Evolutionary conservation across 148 eudicot species (phyloP).

Genomic region (Rhododendron williamsianum): DNA sequence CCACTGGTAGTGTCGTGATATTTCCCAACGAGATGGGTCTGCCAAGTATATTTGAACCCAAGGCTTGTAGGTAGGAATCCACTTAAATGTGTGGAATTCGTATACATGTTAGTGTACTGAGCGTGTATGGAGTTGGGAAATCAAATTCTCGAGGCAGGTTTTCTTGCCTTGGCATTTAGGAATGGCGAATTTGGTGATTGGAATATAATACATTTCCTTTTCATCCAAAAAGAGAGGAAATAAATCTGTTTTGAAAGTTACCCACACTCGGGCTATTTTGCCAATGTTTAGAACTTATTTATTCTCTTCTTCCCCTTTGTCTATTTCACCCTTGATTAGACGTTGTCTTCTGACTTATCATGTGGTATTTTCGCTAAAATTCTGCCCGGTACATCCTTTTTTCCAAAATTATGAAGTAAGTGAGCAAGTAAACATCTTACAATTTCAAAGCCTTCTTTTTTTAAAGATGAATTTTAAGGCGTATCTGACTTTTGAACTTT

Average conservation of each 20-base stretch:
- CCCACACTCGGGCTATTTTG: neutral
- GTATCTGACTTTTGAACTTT: neutral
- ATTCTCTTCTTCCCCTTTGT: neutral
- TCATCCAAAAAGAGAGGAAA: neutral
- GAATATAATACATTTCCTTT: neutral
- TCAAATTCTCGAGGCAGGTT: neutral
- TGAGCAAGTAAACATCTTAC: neutral
- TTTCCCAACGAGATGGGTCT: conserved; percentile 47
- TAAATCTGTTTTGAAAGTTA: neutral
- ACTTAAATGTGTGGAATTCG: neutral
- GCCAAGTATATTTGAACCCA: conserved; percentile 37
- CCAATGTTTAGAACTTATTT: neutral
- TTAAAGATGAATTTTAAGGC: neutral
- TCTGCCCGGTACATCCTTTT: neutral
- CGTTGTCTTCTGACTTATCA: neutral
- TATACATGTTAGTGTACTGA: neutral
- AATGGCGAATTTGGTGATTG: neutral
- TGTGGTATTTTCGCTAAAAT: neutral
- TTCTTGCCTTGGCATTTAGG: neutral
- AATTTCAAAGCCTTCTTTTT: neutral
- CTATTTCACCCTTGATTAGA: neutral
- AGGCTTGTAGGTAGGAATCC: conserved; percentile 36
- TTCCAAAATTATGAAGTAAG: neutral
- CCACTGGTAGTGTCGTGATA: conserved; percentile 41
- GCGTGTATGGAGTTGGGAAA: neutral